Base-by-base conservation (phyloP, 495 filamentous ascomycete genomes). In the Astrocystis sublimbata region DNA sequence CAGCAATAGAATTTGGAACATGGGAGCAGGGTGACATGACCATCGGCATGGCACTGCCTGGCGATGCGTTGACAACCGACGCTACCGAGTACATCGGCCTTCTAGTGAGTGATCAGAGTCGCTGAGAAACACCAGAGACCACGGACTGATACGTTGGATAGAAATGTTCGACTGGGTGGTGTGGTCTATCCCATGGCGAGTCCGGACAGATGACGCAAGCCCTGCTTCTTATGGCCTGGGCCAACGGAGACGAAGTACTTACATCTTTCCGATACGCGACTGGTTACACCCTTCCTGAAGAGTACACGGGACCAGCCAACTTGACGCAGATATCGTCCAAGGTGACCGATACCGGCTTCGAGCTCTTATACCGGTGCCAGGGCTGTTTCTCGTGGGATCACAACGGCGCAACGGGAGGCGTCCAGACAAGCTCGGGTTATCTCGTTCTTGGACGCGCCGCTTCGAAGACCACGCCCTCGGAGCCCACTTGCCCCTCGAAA, bases 291-390 rank as follows among this genome's bases (percentile, higher is more conserved):
- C 68, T 81, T 8, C 88, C 88, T 0, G 75, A 72, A 12, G 63
- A 82, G 30, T 90, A 89, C 67, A 78, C 73, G n/a, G 86, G 86
- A 52, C 81, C 79, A 64, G 86, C 85, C 24, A 84, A 79, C 28
- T 47, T 85, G 9, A 85, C 83, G 2, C 81, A 82, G 60, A 81
- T 89, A 63, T 82, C 79, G 24, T 75, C 79, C 12, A 79, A 67
- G 35, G 71, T 86, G 55, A 86, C 80, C 60, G 74, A 75, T 40
- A 77, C 71, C 45, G 62, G 75, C 60, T 90, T 83, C 67, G 81
- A 82, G 62, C 67, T 87, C 33, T 78, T 87, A 45, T 89, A 86
- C 73, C 78, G 83, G 21, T 90, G 87, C 77, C 73, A 85, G 69
- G 77, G 81, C 67, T 90, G 88, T 72, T 82, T 84, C 62, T 75